Evolutionary conservation across 176 grass and related monocot genomes (phyloP).

Genomic region (Triticum turgidum): DNA sequence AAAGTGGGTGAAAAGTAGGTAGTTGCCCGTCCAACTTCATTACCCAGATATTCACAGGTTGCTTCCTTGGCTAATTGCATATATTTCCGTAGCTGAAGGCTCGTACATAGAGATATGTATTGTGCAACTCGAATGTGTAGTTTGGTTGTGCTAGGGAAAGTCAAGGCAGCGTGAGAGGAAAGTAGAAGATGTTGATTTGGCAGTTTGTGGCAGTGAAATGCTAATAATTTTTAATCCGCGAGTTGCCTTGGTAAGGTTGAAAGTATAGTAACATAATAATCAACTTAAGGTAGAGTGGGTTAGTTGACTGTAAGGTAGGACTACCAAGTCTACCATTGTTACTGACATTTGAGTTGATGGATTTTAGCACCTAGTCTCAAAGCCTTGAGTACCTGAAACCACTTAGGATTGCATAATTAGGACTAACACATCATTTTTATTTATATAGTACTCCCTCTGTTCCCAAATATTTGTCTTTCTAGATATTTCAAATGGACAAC

Average conservation of each 20-base stretch:
- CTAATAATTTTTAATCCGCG: neutral
- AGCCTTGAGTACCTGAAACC: too few relatives aligned
- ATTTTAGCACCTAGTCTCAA: neutral
- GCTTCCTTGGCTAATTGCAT: neutral
- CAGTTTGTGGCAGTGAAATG: neutral
- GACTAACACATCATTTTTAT: neutral
- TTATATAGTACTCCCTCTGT: neutral
- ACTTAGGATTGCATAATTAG: neutral
- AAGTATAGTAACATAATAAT: neutral
- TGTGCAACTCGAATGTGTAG: neutral
- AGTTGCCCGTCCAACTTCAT: neutral
- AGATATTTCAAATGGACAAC: too few relatives aligned
- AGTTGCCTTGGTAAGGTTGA: neutral
- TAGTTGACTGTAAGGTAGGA: neutral
- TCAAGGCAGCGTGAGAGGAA: neutral
- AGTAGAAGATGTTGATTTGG: neutral
- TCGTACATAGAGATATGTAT: neutral
- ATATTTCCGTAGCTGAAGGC: neutral
- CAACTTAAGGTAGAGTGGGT: neutral
- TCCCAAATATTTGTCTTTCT: too few relatives aligned
- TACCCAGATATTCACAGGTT: slow-evolving; percentile 2
- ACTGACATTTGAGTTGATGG: neutral
- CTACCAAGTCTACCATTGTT: neutral
- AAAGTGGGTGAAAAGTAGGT: neutral
- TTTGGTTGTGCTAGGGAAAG: neutral